Base-by-base conservation (phyloP, 352 stramenopile genomes). In the Paralagenidium karlingii region DNA sequence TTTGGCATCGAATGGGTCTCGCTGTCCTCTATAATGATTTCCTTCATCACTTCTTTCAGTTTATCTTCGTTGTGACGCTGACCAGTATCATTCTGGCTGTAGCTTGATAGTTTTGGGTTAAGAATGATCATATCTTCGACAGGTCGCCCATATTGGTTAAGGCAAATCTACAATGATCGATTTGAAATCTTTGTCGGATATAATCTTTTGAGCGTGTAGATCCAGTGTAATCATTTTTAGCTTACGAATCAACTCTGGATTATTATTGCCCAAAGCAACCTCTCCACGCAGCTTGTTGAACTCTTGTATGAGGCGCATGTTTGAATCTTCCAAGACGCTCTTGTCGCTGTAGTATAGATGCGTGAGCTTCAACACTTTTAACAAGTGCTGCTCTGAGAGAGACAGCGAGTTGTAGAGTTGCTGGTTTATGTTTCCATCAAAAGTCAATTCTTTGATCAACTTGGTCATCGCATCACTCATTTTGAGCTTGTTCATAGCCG, bases 341-440 rank as follows among this genome's bases (percentile, higher is more conserved):
- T 13, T 36, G 20, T 42, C 40, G 12, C 20, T 29, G 37, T 49
- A 18, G 25, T 42, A 27, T 1, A 49, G 24, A 30, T 42, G 42
- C 3, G 41, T 47, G 8, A 36, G 4, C 13, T 26, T 20, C 3
- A 49, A 26, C 13, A 49, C 28, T 20, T 49, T 34, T 4, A 49
- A 43, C 0, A 49, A 4, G 12, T 37, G 25, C 31, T 49, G 40
- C 19, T 49, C 42, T 1, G 5, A 5, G 11, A 49, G 28, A 2
- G 32, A 43, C 7, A 49, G 31, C n/a, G 27, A 12, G 16, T 31
- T 27, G 37, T 49, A 49, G 10, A 42, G 3, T 11, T 42, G 42
- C 25, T 43, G 32, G 37, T 49, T 31, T 0, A 49, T 29, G 37
- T 49, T 25, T 28, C 34, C 13, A 37, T 49, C 24, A 37, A 49